Evolutionary conservation across 2,329 filamentous ascomycete species (phyloP).

Genomic region (Arthrinium puccinioides): DNA sequence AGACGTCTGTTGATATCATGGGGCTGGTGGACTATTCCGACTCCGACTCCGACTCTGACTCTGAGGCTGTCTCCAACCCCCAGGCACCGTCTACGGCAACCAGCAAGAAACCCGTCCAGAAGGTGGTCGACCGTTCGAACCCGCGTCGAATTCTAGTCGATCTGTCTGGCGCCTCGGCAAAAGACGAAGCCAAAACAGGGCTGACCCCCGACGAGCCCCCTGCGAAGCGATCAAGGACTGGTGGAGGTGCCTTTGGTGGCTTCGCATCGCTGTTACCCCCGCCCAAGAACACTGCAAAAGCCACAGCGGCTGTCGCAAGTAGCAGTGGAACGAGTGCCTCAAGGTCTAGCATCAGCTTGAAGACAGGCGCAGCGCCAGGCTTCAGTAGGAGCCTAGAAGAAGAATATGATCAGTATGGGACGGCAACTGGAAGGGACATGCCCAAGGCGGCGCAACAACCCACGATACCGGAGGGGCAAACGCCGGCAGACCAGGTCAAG

Average conservation of each 20-base stretch:
- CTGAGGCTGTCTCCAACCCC: conserved; percentile 45
- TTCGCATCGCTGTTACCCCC: conserved; percentile 85
- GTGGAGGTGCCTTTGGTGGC: conserved; percentile 59
- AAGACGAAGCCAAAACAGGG: conserved; percentile 27
- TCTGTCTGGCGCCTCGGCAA: conserved; percentile 50
- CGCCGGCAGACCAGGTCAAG: conserved; percentile 57
- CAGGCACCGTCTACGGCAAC: conserved; percentile 29
- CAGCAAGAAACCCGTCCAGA: conserved; percentile 61
- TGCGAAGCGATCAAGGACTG: conserved; percentile 61
- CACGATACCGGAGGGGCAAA: conserved; percentile 48
- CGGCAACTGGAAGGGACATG: conserved; percentile 13
- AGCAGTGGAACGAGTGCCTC: conserved; percentile 29
- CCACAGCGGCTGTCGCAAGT: conserved; percentile 1
- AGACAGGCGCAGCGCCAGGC: conserved; percentile 75
- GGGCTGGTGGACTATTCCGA: conserved; percentile 78
- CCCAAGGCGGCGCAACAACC: conserved; percentile 36
- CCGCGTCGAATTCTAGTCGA: conserved; percentile 79
- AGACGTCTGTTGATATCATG: no score
- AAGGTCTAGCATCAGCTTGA: conserved; percentile 60
- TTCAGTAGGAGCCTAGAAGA: conserved; percentile 57
- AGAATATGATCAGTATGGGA: conserved; percentile 13
- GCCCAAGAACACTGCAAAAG: conserved; percentile 56
- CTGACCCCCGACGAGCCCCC: conserved; percentile 44
- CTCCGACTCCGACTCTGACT: conserved; percentile 71
- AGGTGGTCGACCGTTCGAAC: conserved; percentile 74